A percentile compares a stretch with the other conserved stretches of the same genome.
Evolutionary conservation across 495 filamentous ascomycete species (phyloP).

Genomic region (Aspergillus kassunensis): DNA sequence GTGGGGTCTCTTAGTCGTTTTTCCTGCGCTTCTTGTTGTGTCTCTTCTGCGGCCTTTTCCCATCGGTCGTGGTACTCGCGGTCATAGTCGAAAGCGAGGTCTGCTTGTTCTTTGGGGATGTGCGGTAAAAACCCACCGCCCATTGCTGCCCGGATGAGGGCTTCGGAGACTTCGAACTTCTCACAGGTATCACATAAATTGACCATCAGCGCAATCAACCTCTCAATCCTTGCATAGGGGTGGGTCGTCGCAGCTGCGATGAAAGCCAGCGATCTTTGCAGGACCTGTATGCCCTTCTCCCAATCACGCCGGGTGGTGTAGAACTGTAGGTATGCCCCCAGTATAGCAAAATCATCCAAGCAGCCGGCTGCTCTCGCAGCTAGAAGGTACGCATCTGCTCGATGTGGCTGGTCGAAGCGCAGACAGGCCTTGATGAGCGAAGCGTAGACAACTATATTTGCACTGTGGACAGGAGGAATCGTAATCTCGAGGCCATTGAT

Average conservation of each 20-base stretch:
- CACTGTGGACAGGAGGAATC: conserved; percentile 31
- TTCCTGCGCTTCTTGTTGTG: conserved; percentile 6
- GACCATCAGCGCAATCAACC: conserved; percentile 38
- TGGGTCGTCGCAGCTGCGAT: conserved; percentile 34
- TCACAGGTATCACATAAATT: conserved; percentile 36
- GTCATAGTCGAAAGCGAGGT: conserved; percentile 27
- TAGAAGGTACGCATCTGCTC: conserved; percentile 42
- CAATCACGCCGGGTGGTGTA: conserved; percentile 39
- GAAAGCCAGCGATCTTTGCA: conserved; percentile 35
- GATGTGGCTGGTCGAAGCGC: conserved; percentile 41
- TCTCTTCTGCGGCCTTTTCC: conserved; percentile 20
- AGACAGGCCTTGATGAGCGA: conserved; percentile 35
- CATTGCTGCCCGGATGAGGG: conserved; percentile 35
- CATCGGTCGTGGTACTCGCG: conserved; percentile 25
- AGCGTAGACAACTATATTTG: conserved; percentile 34
- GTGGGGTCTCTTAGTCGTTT: too few species aligned
- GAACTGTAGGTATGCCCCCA: conserved; percentile 37
- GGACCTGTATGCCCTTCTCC: conserved; percentile 29
- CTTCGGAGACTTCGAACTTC: conserved; percentile 26
- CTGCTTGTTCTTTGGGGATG: conserved; percentile 23
- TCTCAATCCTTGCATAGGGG: conserved; percentile 21
- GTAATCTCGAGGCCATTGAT: conserved; percentile 39
- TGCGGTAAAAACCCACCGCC: conserved; percentile 34
- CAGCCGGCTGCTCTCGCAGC: conserved; percentile 35
- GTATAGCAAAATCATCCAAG: conserved; percentile 37